A percentile compares a stretch with the other conserved stretches of the same genome.
Conservation (phyloP, 1,284 basidiomycete species). For the Austroboletus novae-zelandiae region DNA sequence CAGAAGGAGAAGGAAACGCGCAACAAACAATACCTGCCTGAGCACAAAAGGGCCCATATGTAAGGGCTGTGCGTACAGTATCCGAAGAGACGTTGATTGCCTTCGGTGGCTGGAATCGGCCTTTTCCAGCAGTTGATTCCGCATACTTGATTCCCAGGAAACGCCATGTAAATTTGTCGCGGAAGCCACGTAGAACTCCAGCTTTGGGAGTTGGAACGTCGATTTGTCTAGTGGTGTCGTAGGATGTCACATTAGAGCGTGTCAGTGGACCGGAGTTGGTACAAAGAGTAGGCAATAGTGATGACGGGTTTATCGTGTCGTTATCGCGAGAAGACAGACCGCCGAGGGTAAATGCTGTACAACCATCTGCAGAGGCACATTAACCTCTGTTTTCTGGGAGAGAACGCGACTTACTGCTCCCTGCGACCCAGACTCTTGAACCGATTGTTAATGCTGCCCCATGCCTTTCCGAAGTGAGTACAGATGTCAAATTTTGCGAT, state of each 20-base stretch:
- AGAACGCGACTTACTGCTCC: not conserved
- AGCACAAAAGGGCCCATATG: conserved; percentile 16
- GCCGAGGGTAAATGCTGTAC: conserved; percentile 8
- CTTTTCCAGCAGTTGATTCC: conserved; percentile 3
- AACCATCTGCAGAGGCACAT: conserved; percentile 2
- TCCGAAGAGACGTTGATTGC: conserved; percentile 4
- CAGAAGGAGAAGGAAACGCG: not conserved
- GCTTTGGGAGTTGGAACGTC: conserved; percentile 13
- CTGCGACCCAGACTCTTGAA: conserved; percentile 11
- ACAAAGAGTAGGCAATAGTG: conserved; percentile 10
- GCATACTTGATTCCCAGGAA: conserved; percentile 18
- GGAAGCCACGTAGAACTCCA: conserved; percentile 16
- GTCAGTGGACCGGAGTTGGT: conserved; percentile 20
- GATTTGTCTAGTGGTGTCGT: conserved; percentile 14
- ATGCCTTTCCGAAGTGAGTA: conserved; percentile 12
- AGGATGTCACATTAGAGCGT: conserved; percentile 17
- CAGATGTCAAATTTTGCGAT: conserved; percentile 3
- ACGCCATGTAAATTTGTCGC: conserved; percentile 17
- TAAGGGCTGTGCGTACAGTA: conserved; percentile 1
- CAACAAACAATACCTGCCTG: conserved; percentile 2
- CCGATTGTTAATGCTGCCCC: conserved; percentile 4
- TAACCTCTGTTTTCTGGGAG: not conserved
- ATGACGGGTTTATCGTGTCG: not conserved
- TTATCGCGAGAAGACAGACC: not conserved
- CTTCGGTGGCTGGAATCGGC: conserved; percentile 15